A percentile compares a stretch with the other conserved stretches of the same genome.
These are phyloP conservation scores for Moricandia arvensis DNA, from an alignment of 345 rosid genomes.

Conservation along the genomic window DNA sequence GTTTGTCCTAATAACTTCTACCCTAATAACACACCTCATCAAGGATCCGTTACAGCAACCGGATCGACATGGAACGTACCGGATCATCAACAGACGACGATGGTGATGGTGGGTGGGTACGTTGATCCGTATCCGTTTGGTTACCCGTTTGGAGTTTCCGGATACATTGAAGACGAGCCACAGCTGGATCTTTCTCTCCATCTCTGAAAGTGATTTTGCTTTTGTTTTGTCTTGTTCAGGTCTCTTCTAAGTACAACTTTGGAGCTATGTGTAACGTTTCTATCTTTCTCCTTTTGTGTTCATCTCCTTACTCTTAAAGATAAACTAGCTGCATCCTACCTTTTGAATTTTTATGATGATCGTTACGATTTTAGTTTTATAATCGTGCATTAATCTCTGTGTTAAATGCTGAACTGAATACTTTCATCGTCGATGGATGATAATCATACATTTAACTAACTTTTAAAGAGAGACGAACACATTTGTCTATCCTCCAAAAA, in stretches of 20 bases:
- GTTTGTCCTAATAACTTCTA: constrained; percentile 17
- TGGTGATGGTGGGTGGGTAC: constrained; percentile 6
- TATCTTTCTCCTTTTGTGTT: constrained; percentile 4
- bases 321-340: not conserved
- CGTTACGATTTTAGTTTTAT: not conserved
- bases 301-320: not conserved
- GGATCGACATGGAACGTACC: constrained; percentile 6
- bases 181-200: constrained; percentile 39
- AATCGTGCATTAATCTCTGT: not conserved
- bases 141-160: constrained; percentile 1
- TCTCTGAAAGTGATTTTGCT: constrained; percentile 4
- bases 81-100: not conserved
- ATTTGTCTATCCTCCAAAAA: too few species aligned
- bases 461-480: too few species aligned
- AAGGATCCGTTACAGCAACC: not conserved
- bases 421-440: not conserved
- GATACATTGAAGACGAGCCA: constrained; percentile 20
- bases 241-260: constrained; percentile 22
- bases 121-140: constrained; percentile 10
- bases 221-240: constrained; percentile 4
- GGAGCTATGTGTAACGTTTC: constrained; percentile 4
- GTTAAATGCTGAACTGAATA: not conserved
- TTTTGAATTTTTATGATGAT: not conserved
- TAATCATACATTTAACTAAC: not conserved
- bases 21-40: not conserved